These are phyloP conservation scores for Pythium folliculosum DNA, from an alignment of 352 stramenopile genomes.

Conservation along the genomic window DNA sequence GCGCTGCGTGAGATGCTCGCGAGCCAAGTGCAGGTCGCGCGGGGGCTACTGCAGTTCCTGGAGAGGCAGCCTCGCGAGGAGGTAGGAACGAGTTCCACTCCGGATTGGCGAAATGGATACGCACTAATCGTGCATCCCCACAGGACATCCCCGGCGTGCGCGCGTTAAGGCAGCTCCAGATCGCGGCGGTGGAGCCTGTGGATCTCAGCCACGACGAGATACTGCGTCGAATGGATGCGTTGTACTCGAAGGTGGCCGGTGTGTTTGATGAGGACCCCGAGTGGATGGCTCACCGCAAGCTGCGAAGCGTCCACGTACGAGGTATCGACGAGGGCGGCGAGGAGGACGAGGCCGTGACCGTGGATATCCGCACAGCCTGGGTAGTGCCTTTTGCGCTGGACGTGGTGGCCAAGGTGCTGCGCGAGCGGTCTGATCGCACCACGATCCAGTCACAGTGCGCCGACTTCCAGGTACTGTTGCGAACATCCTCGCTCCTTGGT, in stretches of 20 bases:
- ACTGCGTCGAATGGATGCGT: slow-evolving; percentile 9
- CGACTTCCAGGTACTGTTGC: slow-evolving; percentile 9
- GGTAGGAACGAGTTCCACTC: background rate
- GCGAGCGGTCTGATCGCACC: background rate
- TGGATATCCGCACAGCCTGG: slow-evolving; percentile 8
- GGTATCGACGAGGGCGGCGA: slow-evolving; percentile 1
- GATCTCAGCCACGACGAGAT: slow-evolving; percentile 2
- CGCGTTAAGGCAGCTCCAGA: slow-evolving; percentile 1
- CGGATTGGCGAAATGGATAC: background rate
- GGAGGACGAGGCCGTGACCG: background rate
- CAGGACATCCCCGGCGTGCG: slow-evolving; percentile 18
- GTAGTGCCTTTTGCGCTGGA: slow-evolving; percentile 18
- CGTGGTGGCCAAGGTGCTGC: background rate
- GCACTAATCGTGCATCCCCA: too few relatives aligned
- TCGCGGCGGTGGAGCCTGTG: background rate
- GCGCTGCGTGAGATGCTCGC: slow-evolving; percentile 51
- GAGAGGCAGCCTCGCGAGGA: slow-evolving; percentile 10
- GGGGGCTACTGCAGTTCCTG: slow-evolving; percentile 7
- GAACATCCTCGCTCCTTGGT: too few relatives aligned
- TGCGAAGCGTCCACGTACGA: background rate
- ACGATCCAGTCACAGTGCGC: background rate
- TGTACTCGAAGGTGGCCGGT: background rate
- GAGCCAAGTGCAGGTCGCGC: slow-evolving; percentile 52
- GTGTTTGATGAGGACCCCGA: background rate
- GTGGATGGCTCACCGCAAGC: background rate